Evolutionary conservation across 2,329 filamentous ascomycete genomes (phyloP).

Genomic region (Microdochium paspali): DNA sequence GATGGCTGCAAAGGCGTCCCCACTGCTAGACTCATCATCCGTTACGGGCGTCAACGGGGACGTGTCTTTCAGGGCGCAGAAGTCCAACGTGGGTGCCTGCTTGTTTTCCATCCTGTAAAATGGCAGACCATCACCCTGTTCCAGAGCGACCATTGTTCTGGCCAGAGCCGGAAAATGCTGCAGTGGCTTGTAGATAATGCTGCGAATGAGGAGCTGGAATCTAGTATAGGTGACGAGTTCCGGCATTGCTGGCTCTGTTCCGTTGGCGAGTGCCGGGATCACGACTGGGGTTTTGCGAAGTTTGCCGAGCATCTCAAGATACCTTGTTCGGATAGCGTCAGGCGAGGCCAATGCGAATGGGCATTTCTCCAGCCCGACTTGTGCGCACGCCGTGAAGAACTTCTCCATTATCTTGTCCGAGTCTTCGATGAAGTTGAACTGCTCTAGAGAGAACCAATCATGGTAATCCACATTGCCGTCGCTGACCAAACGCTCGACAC

Average conservation of each 20-base stretch:
- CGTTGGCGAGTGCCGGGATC: slow-evolving; percentile 13
- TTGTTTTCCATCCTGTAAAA: slow-evolving; percentile 26
- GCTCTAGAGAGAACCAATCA: slow-evolving; percentile 37
- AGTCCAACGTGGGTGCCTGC: slow-evolving; percentile 6
- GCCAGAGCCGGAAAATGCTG: slow-evolving; percentile 31
- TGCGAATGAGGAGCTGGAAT: slow-evolving; percentile 31
- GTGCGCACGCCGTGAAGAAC: slow-evolving; percentile 44
- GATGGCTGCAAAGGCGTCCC: slow-evolving; percentile 33
- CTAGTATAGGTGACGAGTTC: slow-evolving; percentile 40
- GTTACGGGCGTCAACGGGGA: slow-evolving; percentile 13
- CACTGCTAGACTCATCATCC: slow-evolving; percentile 17
- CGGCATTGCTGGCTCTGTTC: slow-evolving; percentile 20
- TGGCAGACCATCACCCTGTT: slow-evolving; percentile 30
- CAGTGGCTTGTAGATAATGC: slow-evolving; percentile 34
- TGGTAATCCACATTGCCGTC: slow-evolving; percentile 47
- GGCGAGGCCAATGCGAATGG: slow-evolving; percentile 33
- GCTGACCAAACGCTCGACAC: slow-evolving; percentile 38
- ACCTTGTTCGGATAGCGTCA: slow-evolving; percentile 21
- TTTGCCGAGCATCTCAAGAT: slow-evolving; percentile 23
- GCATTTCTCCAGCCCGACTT: slow-evolving; percentile 30
- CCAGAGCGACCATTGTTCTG: slow-evolving; percentile 30
- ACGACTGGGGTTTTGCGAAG: slow-evolving; percentile 34
- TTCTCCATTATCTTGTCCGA: slow-evolving; percentile 41
- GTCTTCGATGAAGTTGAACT: slow-evolving; percentile 39
- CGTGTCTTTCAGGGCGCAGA: too few species aligned